Evolutionary conservation across 2,329 filamentous ascomycete genomes (phyloP).

Genomic region (Fusarium ramigenum): DNA sequence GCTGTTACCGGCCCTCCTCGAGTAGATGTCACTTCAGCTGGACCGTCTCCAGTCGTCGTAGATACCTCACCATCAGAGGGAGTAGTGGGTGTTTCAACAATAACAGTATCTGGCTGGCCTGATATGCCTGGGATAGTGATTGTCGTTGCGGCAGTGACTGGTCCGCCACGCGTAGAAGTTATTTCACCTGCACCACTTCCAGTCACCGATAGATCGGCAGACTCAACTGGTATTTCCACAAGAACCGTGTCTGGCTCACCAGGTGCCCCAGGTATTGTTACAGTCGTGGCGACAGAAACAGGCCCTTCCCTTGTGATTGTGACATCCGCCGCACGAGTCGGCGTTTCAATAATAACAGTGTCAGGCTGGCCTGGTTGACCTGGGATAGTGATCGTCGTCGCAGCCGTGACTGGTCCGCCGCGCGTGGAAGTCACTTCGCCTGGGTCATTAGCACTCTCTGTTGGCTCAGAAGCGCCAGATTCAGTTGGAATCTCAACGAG

Average conservation of each 20-base stretch:
- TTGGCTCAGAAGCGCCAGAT: too few species aligned
- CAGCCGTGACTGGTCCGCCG: neutral
- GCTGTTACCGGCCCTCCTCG: neutral
- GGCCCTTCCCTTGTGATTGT: slow-evolving; percentile 3
- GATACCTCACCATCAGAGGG: neutral
- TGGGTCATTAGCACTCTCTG: rapidly evolving
- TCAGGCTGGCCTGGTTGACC: neutral
- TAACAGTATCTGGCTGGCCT: neutral
- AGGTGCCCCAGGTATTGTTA: neutral
- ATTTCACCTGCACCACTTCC: rapidly evolving
- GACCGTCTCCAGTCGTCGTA: neutral
- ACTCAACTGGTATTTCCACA: neutral
- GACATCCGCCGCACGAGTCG: neutral
- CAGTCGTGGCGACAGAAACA: neutral
- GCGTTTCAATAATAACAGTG: neutral
- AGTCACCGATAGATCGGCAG: neutral
- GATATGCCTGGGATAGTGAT: neutral
- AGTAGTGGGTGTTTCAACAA: neutral
- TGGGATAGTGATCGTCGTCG: neutral
- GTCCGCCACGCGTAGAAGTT: neutral
- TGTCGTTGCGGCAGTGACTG: neutral
- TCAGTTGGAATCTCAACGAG: neutral
- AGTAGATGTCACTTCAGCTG: neutral
- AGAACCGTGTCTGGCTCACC: neutral
- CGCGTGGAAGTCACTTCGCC: neutral